phyloP scores from a whole-genome alignment of 208 protist genomes.

The Vickermania spadyakhi region DNA sequence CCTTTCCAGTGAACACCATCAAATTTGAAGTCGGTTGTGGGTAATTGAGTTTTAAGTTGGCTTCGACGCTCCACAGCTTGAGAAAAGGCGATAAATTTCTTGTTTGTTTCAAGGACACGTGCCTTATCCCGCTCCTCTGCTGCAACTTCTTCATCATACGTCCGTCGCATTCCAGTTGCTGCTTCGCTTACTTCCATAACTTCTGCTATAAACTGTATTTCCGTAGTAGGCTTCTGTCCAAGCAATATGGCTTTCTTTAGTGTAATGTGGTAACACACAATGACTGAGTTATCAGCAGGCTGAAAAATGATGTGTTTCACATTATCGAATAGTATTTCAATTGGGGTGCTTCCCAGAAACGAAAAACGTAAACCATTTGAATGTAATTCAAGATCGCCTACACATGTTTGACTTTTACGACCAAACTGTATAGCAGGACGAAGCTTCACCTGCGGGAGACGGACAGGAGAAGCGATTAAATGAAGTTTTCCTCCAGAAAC shows the following conservation, averaged over 20 bases:
- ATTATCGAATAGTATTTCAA: constrained; percentile 95
- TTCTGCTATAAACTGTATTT: constrained; percentile 96
- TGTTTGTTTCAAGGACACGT: constrained; percentile 70
- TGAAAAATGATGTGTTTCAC: constrained; percentile 97
- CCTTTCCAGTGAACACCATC: constrained; percentile 68
- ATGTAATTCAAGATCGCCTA: constrained; percentile 92
- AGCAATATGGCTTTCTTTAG: constrained; percentile 95
- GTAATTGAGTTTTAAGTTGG: constrained; percentile 70
- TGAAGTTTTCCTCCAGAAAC: constrained; percentile 36
- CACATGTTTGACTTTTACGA: constrained; percentile 66
- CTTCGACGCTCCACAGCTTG: constrained; percentile 53
- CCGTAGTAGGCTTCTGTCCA: constrained; percentile 91
- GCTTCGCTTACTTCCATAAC: constrained; percentile 89
- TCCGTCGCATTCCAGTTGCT: constrained; percentile 34
- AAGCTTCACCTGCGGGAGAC: constrained; percentile 86
- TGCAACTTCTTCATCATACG: constrained; percentile 67
- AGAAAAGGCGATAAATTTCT: constrained; percentile 78
- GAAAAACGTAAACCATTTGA: constrained; percentile 94
- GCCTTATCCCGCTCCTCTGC: constrained; percentile 66
- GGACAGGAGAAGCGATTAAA: constrained; percentile 20
- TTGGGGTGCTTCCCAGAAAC: constrained; percentile 52
- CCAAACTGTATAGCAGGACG: constrained; percentile 75
- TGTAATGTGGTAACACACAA: constrained; percentile 95
- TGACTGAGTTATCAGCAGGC: constrained; percentile 84
- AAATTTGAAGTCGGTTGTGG: constrained; percentile 73